Evolutionary conservation across 495 filamentous ascomycete genomes (phyloP).

Genomic region (Penicillium ucsense): DNA sequence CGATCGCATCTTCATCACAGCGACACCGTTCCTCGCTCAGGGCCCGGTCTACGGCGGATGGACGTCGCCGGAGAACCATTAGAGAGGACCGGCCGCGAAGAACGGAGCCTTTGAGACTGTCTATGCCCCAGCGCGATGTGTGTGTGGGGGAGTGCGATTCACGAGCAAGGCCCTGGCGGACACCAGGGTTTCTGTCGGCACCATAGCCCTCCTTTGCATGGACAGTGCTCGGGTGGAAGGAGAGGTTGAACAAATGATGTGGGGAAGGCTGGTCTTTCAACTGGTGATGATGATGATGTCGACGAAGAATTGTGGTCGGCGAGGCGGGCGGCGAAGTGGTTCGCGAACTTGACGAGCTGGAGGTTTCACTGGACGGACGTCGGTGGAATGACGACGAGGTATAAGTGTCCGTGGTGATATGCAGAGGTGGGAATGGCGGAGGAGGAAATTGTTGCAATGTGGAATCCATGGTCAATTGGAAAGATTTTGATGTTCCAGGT

Average conservation of each 20-base stretch:
- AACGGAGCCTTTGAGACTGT: constrained; percentile 19
- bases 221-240: constrained; percentile 14
- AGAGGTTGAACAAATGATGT: constrained; percentile 20
- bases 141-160: constrained; percentile 10
- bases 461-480: too few species aligned
- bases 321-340: constrained; percentile 16
- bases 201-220: too few species aligned
- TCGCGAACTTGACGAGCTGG: constrained; percentile 11
- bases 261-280: constrained; percentile 1
- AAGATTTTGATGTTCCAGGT: too few species aligned
- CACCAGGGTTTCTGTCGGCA: constrained; percentile 8
- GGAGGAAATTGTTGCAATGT: constrained; percentile 12
- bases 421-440: constrained; percentile 10
- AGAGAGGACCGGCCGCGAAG: constrained; percentile 27
- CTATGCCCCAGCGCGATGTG: constrained; percentile 12
- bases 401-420: not conserved
- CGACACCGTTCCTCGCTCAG: constrained; percentile 34
- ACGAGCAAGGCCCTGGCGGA: constrained; percentile 16
- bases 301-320: constrained; percentile 8
- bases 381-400: not conserved
- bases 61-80: constrained; percentile 29
- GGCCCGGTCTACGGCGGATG: constrained; percentile 33
- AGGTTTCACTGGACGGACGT: constrained; percentile 9
- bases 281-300: constrained; percentile 7
- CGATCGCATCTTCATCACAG: constrained; percentile 27